Conservation (phyloP, 164 flowering plant species). For the Santalum album region DNA sequence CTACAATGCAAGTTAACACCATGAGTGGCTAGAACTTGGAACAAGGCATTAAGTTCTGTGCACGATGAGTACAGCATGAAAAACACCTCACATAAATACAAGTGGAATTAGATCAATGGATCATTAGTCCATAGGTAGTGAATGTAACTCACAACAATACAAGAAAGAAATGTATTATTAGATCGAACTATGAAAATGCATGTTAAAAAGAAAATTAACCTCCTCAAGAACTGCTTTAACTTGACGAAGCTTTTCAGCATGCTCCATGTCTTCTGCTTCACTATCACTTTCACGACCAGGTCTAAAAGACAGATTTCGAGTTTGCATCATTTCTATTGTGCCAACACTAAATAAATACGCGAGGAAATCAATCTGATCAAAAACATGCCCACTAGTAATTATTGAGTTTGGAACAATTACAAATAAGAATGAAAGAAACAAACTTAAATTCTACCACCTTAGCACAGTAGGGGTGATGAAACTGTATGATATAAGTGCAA, state of each 20-base stretch:
- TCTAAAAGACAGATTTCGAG: slow-evolving; percentile 26
- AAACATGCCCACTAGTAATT: too few species aligned
- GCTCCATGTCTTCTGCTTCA: slow-evolving; percentile 95
- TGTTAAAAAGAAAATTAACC: slow-evolving; percentile 28
- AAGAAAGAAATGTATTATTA: background rate
- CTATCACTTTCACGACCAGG: slow-evolving; percentile 97
- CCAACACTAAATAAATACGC: too few species aligned
- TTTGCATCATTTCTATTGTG: background rate
- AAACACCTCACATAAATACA: background rate
- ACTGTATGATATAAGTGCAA: too few species aligned
- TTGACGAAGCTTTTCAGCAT: slow-evolving; percentile 99
- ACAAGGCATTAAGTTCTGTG: too few species aligned
- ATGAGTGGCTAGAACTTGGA: too few species aligned
- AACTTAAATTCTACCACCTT: background rate
- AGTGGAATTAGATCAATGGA: background rate
- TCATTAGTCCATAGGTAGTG: background rate
- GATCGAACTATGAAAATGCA: background rate
- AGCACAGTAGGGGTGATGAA: too few species aligned
- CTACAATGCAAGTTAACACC: too few species aligned
- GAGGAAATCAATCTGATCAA: too few species aligned
- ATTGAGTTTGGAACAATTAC: too few species aligned
- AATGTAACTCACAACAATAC: background rate
- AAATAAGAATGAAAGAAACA: background rate
- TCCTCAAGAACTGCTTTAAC: slow-evolving; percentile 99
- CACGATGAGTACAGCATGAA: too few species aligned